These are phyloP conservation scores for Helichrysum umbraculigerum DNA, from an alignment of 129 eudicot species.

Conservation along the genomic window DNA sequence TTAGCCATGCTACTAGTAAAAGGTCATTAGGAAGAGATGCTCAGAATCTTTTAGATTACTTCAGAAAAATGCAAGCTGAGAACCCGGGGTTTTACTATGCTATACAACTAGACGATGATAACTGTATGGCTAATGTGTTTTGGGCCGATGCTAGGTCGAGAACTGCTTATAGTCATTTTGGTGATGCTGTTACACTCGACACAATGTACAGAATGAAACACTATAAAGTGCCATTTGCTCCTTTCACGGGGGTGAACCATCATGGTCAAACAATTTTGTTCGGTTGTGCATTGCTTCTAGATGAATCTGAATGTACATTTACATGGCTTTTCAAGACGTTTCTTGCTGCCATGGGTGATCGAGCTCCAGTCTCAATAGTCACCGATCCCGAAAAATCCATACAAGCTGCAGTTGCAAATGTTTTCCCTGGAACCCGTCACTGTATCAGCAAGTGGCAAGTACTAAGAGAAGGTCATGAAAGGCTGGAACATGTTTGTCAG, in stretches of 20 bases:
- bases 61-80: slow-evolving; percentile 87
- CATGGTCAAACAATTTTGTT: slow-evolving; percentile 83
- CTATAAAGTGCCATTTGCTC: slow-evolving; percentile 79
- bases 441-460: slow-evolving; percentile 89
- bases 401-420: slow-evolving; percentile 66
- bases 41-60: slow-evolving; percentile 86
- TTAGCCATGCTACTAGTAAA: slow-evolving; percentile 39
- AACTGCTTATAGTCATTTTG: slow-evolving; percentile 80
- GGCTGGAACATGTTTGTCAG: slow-evolving; percentile 62
- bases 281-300: slow-evolving; percentile 83
- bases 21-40: slow-evolving; percentile 78
- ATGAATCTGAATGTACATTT: slow-evolving; percentile 87
- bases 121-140: slow-evolving; percentile 82
- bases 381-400: slow-evolving; percentile 75
- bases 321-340: slow-evolving; percentile 84
- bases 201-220: slow-evolving; percentile 67
- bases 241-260: slow-evolving; percentile 85
- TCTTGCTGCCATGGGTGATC: slow-evolving; percentile 81
- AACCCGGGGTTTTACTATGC: slow-evolving; percentile 95
- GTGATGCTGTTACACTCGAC: slow-evolving; percentile 75
- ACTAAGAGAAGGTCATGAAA: slow-evolving; percentile 76
- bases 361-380: slow-evolving; percentile 59
- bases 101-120: slow-evolving; percentile 83
- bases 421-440: slow-evolving; percentile 72
- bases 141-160: slow-evolving; percentile 98